Evolutionary conservation across 805 yeast species (phyloP).

Genomic region (Ogataea salicorniae): DNA sequence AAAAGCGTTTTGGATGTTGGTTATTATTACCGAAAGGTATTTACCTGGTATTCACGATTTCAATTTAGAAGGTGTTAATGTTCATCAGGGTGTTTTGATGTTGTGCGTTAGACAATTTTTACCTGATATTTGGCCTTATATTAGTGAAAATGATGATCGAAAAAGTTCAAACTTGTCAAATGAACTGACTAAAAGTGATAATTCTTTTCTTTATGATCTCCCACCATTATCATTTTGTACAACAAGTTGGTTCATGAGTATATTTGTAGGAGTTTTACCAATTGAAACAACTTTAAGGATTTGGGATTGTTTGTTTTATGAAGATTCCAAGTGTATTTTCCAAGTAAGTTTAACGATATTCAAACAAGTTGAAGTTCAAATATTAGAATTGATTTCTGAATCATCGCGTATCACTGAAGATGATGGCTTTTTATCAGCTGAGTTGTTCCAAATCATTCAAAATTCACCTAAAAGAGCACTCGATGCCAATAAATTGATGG

Average conservation of each 20-base stretch:
- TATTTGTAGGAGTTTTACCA: constrained; percentile 88
- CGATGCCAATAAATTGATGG: constrained; percentile 67
- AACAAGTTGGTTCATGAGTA: constrained; percentile 97
- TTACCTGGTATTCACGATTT: constrained; percentile 90
- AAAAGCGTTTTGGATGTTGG: constrained; percentile 91
- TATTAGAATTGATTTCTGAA: constrained; percentile 29
- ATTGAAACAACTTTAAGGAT: constrained; percentile 81
- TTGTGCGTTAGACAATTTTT: constrained; percentile 77
- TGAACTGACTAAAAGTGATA: constrained; percentile 27
- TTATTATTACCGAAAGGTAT: constrained; percentile 76
- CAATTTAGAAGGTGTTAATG: constrained; percentile 86
- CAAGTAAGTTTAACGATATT: constrained; percentile 77
- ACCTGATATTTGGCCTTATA: constrained; percentile 69
- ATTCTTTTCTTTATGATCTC: constrained; percentile 59
- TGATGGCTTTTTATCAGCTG: constrained; percentile 27
- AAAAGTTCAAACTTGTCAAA: constrained; percentile 22
- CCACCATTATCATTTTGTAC: constrained; percentile 94
- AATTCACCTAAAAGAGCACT: constrained; percentile 67
- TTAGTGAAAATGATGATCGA: constrained; percentile 28
- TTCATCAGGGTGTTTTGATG: constrained; percentile 93
- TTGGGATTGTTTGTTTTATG: constrained; percentile 94
- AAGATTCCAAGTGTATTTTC: constrained; percentile 82
- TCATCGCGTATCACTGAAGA: constrained; percentile 16
- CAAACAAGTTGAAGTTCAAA: constrained; percentile 65
- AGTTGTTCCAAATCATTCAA: constrained; percentile 77